Conservation (phyloP, 2,329 filamentous ascomycete species). For the Aaosphaeria arxii region DNA sequence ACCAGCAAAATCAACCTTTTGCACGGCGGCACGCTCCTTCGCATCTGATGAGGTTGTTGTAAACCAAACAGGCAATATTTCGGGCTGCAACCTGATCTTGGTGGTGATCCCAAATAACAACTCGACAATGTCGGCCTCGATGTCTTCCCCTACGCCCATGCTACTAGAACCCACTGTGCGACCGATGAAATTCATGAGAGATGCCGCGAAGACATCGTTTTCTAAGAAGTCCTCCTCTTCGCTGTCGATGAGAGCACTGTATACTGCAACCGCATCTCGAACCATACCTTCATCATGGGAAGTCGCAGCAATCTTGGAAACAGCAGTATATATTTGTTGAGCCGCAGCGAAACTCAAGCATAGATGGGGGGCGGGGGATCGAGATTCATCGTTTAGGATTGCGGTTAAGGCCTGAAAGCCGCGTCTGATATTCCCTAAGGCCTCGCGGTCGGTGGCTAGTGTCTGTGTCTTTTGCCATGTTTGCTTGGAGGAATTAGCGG, state of each 20-base stretch:
- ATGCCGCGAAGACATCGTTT: conserved; percentile 79
- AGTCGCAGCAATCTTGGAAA: conserved; percentile 83
- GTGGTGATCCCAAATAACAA: conserved; percentile 93
- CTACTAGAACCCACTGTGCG: conserved; percentile 73
- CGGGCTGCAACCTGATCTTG: conserved; percentile 87
- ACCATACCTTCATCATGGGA: conserved; percentile 85
- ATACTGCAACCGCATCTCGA: conserved; percentile 78
- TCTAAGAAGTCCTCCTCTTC: conserved; percentile 95
- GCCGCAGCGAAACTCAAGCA: conserved; percentile 84
- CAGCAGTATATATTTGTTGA: conserved; percentile 84
- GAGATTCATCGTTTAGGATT: conserved; percentile 84
- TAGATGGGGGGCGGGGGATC: conserved; percentile 82
- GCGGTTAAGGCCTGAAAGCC: conserved; percentile 56
- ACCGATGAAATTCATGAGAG: conserved; percentile 81
- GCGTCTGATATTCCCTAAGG: conserved; percentile 49
- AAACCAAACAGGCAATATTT: conserved; percentile 90
- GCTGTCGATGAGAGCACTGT: conserved; percentile 89
- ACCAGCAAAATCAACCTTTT: conserved; percentile 72
- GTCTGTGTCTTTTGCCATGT: conserved; percentile 58
- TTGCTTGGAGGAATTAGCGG: conserved; percentile 41
- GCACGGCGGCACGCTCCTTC: conserved; percentile 43
- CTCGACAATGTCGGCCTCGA: conserved; percentile 86
- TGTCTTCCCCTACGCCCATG: conserved; percentile 72
- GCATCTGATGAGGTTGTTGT: conserved; percentile 49
- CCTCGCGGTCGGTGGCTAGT: conserved; percentile 50